Conservation (phyloP, 2,329 filamentous ascomycete species). For the Thermothelomyces thermophilus region DNA sequence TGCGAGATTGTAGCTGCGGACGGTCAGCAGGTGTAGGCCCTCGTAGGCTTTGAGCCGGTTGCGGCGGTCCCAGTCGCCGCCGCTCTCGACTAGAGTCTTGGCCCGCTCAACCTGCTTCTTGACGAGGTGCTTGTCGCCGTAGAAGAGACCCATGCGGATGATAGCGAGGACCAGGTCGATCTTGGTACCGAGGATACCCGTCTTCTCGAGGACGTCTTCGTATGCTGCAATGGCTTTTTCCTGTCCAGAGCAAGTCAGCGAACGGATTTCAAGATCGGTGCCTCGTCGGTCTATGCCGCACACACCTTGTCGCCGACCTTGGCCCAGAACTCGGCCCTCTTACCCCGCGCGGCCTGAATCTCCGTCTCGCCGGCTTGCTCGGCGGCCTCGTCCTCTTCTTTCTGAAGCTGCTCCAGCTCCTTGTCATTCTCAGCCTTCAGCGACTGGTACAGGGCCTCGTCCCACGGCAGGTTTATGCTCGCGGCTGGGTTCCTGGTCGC, state of each 20-base stretch:
- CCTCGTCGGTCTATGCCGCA: background rate
- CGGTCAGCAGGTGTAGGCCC: conserved; percentile 84
- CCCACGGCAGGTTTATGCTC: conserved; percentile 73
- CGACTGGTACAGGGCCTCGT: conserved; percentile 77
- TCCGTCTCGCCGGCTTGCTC: conserved; percentile 97
- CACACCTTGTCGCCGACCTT: conserved; percentile 89
- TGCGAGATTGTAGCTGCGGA: conserved; percentile 82
- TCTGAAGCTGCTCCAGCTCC: conserved; percentile 69
- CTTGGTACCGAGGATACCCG: conserved; percentile 91
- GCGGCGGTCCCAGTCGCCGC: conserved; percentile 96
- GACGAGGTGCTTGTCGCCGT: conserved; percentile 83
- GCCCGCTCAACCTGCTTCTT: conserved; percentile 93
- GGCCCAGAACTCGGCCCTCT: conserved; percentile 94
- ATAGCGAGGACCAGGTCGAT: conserved; percentile 96
- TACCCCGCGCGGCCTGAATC: conserved; percentile 84
- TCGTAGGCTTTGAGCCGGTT: conserved; percentile 99
- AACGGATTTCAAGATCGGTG: background rate
- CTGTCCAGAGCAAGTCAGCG: conserved; percentile 40
- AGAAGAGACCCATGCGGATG: conserved; percentile 93
- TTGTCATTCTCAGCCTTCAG: conserved; percentile 71
- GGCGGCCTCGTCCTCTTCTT: conserved; percentile 86
- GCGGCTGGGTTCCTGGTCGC: conserved; percentile 61
- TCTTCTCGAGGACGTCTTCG: conserved; percentile 93
- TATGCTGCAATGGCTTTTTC: conserved; percentile 91
- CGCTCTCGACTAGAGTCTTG: conserved; percentile 82